Conservation (phyloP, 768 basidiomycete genomes). For the Phlegmacium glaucopus region DNA sequence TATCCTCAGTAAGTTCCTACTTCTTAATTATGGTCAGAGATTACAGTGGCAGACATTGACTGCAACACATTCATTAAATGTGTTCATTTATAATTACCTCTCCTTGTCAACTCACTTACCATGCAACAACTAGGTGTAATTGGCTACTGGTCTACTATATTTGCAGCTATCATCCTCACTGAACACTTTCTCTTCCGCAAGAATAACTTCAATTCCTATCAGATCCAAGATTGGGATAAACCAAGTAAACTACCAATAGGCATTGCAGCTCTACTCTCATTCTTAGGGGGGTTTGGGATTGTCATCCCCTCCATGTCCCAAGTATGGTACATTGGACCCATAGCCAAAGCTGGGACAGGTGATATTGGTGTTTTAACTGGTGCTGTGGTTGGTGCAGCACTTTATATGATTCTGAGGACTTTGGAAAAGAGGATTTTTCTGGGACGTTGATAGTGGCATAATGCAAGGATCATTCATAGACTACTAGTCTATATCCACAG, state of each 20-base stretch:
- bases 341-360: conserved; percentile 55
- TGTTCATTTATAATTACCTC: no score
- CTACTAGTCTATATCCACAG: no score
- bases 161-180: conserved; percentile 52
- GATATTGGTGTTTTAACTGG: no score
- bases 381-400: no score
- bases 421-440: conserved; percentile 29
- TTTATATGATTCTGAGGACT: no score
- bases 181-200: conserved; percentile 69
- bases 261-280: conserved; percentile 57
- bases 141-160: conserved; percentile 53
- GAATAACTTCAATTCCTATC: conserved; percentile 43
- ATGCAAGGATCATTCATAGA: no score
- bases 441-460: conserved; percentile 12
- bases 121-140: no score
- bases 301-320: conserved; percentile 69
- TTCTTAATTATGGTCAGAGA: no score
- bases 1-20: conserved; percentile 53
- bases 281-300: conserved; percentile 48
- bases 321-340: conserved; percentile 67
- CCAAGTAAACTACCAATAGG: conserved; percentile 56
- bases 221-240: conserved; percentile 52
- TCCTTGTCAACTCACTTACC: no score
- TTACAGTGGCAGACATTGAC: no score
- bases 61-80: no score